phyloP scores from a whole-genome alignment of 2,329 filamentous ascomycete species.

The Cercospora sojina region DNA sequence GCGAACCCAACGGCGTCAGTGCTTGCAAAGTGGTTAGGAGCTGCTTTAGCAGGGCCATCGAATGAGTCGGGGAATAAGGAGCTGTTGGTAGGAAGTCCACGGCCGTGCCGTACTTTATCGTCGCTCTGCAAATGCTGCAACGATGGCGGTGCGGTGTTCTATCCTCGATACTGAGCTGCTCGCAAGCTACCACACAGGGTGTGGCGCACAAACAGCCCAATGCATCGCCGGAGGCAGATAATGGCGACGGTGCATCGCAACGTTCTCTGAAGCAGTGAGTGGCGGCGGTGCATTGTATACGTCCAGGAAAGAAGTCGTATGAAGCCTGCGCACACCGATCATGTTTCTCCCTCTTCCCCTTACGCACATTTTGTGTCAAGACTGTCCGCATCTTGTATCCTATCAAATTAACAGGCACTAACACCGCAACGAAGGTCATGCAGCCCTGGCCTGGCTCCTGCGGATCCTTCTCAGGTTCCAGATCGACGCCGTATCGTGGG shows the following conservation, averaged over 20 bases:
- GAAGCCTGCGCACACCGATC: not conserved
- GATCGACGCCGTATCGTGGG: not conserved
- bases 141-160: too few species aligned
- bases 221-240: not conserved
- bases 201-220: not conserved
- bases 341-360: not conserved
- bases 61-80: too few species aligned
- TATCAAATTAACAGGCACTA: not conserved
- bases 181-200: not conserved
- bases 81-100: too few species aligned
- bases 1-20: not conserved
- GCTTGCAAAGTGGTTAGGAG: too few species aligned
- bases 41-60: too few species aligned
- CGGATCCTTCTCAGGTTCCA: not conserved
- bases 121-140: too few species aligned
- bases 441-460: conserved; percentile 1
- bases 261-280: not conserved
- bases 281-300: not conserved
- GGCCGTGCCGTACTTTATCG: too few species aligned
- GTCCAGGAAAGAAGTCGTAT: not conserved
- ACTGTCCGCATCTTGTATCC: not conserved
- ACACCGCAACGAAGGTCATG: not conserved
- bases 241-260: not conserved
- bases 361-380: not conserved
- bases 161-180: not conserved